These are phyloP conservation scores for Cucurbita pepo DNA, from an alignment of 306 rosid species.

Conservation along the genomic window DNA sequence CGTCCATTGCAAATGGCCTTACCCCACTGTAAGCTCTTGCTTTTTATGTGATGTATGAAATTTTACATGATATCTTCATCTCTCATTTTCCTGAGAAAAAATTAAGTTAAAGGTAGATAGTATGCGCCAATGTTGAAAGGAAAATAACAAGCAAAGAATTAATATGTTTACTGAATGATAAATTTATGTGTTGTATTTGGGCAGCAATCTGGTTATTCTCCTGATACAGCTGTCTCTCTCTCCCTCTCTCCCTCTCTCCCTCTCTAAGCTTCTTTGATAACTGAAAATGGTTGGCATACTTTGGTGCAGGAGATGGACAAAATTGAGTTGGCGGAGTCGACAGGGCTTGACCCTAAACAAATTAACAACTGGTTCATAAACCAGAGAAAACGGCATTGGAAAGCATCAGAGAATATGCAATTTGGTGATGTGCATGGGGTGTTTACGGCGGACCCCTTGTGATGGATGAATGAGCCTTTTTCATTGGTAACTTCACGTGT, in stretches of 20 bases:
- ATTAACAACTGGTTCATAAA: slow-evolving; percentile 75
- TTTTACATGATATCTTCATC: not conserved
- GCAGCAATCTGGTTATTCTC: not conserved
- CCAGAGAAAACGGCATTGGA: slow-evolving; percentile 89
- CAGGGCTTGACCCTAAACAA: slow-evolving; percentile 59
- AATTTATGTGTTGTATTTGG: not conserved
- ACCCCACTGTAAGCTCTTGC: slow-evolving; percentile 46
- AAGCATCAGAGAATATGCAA: slow-evolving; percentile 44
- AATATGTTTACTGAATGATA: not conserved
- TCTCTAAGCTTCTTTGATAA: not conserved
- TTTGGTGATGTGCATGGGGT: slow-evolving; percentile 27
- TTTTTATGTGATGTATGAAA: not conserved
- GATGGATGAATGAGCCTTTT: not conserved
- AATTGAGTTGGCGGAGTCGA: slow-evolving; percentile 42
- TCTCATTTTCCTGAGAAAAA: not conserved
- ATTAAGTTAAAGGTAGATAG: no score
- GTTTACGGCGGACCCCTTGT: slow-evolving; percentile 32
- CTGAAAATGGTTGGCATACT: not conserved
- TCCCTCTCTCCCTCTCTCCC: no score
- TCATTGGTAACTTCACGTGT: not conserved
- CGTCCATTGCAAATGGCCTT: slow-evolving; percentile 68
- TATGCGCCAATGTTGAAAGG: no score
- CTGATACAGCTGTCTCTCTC: no score
- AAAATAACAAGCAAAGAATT: not conserved
- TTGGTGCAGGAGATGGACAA: slow-evolving; percentile 49